phyloP scores from a whole-genome alignment of 2,329 filamentous ascomycete species.

The Pseudocercospora vitis region DNA sequence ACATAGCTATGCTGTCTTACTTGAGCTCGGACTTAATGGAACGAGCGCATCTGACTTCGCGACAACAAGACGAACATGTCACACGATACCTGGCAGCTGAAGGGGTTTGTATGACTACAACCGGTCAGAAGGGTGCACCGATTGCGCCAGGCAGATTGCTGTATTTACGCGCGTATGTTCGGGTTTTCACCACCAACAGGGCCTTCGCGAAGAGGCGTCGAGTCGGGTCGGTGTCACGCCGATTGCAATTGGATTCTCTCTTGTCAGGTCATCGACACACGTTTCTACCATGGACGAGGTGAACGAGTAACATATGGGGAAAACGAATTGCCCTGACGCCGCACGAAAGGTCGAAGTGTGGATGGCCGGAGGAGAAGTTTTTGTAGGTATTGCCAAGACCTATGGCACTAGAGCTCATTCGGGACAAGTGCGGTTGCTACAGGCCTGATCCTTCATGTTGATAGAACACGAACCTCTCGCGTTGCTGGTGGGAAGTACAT shows the following conservation, averaged over 20 bases:
- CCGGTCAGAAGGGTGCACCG: background rate
- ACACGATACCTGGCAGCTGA: background rate
- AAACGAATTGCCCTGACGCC: conserved; percentile 37
- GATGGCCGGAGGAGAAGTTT: conserved; percentile 8
- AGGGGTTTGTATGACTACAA: background rate
- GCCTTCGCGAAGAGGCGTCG: conserved; percentile 33
- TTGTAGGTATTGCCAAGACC: background rate
- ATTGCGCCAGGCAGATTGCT: background rate
- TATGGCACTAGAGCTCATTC: too few relatives aligned
- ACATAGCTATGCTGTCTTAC: conserved; percentile 32
- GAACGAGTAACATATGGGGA: conserved; percentile 32
- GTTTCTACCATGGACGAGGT: conserved; percentile 30
- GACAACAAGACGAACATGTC: background rate
- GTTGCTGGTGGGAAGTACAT: too few relatives aligned
- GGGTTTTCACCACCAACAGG: conserved; percentile 39
- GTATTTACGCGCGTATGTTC: conserved; percentile 28
- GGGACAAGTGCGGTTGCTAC: too few relatives aligned
- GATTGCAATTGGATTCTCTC: conserved; percentile 40
- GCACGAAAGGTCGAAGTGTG: conserved; percentile 36
- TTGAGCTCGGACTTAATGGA: background rate
- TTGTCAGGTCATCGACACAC: conserved; percentile 37
- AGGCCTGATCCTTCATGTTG: too few relatives aligned
- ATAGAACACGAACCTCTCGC: too few relatives aligned
- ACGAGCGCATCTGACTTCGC: background rate
- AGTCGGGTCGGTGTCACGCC: conserved; percentile 36